phyloP scores from a whole-genome alignment of 2,329 filamentous ascomycete species.

The Cordyceps cateniannulata region DNA sequence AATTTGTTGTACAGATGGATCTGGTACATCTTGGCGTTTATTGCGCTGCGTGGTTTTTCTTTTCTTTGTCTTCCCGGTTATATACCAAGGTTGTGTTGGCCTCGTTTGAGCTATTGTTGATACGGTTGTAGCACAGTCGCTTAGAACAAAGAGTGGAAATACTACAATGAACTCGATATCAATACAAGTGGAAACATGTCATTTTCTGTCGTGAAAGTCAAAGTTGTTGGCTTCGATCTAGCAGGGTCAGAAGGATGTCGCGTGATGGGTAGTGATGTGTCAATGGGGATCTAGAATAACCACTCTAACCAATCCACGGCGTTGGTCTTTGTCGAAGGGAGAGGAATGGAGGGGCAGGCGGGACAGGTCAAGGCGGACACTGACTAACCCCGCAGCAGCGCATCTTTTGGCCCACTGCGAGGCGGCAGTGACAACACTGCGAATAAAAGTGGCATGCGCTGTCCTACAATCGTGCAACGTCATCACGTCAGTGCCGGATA shows the following conservation, averaged over 20 bases:
- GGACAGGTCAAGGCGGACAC: background rate
- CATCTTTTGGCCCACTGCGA: background rate
- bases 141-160: background rate
- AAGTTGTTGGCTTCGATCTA: background rate
- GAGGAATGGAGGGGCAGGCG: conserved; percentile 1
- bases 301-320: background rate
- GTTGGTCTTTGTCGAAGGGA: background rate
- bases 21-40: background rate
- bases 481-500: background rate
- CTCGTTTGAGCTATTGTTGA: background rate
- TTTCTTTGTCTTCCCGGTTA: background rate
- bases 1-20: background rate
- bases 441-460: background rate
- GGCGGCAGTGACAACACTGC: conserved; percentile 1
- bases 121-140: background rate
- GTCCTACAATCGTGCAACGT: background rate
- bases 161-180: background rate
- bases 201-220: background rate
- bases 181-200: background rate
- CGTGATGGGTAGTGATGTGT: background rate
- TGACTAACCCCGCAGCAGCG: conserved; percentile 1
- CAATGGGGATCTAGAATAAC: background rate
- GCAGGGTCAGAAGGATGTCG: background rate
- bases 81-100: background rate
- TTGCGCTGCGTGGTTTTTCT: background rate